Evolutionary conservation across 1,139 yeast genomes (phyloP), one percentile per base, ranked within the genome.

Genomic region (Taiozyma sp.): DNA sequence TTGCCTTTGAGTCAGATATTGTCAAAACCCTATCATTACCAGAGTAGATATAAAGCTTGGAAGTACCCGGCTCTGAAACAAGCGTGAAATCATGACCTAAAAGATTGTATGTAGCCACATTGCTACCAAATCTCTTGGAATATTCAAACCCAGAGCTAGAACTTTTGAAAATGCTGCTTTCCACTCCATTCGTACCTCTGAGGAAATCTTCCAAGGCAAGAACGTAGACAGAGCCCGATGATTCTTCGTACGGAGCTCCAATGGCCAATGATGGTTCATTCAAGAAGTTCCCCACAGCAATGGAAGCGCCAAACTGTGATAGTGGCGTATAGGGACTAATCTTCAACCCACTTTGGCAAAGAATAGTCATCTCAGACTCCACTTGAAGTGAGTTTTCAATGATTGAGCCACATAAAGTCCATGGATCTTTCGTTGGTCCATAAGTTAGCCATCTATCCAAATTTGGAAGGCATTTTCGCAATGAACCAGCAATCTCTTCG

Each of bases 231-330:
- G 77, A 65, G 0, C 80, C 81, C 10, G 51, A 48, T 0, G 46
- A 42, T 6, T 68, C 70, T 50, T 79, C 83, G 51, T 62, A 69
- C 3, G 78, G 79, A 0, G 84, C 74, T 1, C 80, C 73, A 6
- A 80, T 68, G 0, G 81, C 83, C 9, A 79, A 46, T 22, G 76
- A 70, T 0, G 64, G 59, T 21, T 64, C 64, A 6, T 68, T 65
- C 13, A 70, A 55, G 53, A 73, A 75, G 29, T 67, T 59, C 0
- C 81, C 80, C 8, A 69, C 49, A 1, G 68, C 64, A 3, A 79
- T 47, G 8, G 72, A 64, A 2, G 69, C 55, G 0, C 84, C 85
- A 64, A 80, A 75, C 19, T 67, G 65, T 0, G 77, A 64, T 11
- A 67, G 58, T 7, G 68, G 57, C 3, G 60, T 49, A 45, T 59